Percentiles rank a stretch among this genome's conserved stretches.
phyloP scores from a whole-genome alignment of 2,329 filamentous ascomycete species.

The Tolypocladium endophyticum region DNA sequence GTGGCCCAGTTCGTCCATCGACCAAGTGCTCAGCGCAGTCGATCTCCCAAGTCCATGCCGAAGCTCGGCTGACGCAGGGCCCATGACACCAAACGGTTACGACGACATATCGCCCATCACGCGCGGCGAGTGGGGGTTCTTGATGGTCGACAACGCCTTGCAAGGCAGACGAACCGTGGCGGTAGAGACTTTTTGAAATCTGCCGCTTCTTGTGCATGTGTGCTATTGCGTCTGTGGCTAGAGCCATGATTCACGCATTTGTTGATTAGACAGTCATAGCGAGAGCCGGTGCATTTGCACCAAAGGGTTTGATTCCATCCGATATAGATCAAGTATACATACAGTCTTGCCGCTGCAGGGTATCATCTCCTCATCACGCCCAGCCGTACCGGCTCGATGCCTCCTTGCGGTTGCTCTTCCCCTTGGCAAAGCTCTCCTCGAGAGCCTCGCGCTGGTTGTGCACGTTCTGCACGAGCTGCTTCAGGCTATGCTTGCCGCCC shows the following conservation, averaged over 20 bases:
- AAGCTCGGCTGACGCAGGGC: slow-evolving; percentile 24
- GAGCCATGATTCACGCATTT: not conserved
- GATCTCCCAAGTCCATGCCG: slow-evolving; percentile 10
- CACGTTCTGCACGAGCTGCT: slow-evolving; percentile 77
- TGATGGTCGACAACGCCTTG: slow-evolving; percentile 40
- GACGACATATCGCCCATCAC: slow-evolving; percentile 55
- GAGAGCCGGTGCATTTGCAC: not conserved
- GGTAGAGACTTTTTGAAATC: slow-evolving; percentile 39
- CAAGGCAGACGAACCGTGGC: slow-evolving; percentile 33
- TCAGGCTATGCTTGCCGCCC: slow-evolving; percentile 74
- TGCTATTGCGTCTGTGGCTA: not conserved
- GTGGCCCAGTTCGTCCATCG: slow-evolving; percentile 29
- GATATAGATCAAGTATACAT: not conserved
- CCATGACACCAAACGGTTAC: slow-evolving; percentile 47
- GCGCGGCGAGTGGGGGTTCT: slow-evolving; percentile 50
- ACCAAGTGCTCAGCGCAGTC: slow-evolving; percentile 27
- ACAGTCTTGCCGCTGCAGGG: not conserved
- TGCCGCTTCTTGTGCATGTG: too few species aligned
- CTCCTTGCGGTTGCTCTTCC: slow-evolving; percentile 69
- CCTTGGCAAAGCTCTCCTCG: slow-evolving; percentile 83
- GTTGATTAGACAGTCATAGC: not conserved
- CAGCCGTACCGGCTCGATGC: slow-evolving; percentile 79
- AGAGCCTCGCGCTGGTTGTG: slow-evolving; percentile 75
- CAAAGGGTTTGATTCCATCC: not conserved
- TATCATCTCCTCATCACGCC: slow-evolving; percentile 17